Base-by-base conservation (phyloP, 805 yeast genomes). In the Maudiozyma bulderi region DNA sequence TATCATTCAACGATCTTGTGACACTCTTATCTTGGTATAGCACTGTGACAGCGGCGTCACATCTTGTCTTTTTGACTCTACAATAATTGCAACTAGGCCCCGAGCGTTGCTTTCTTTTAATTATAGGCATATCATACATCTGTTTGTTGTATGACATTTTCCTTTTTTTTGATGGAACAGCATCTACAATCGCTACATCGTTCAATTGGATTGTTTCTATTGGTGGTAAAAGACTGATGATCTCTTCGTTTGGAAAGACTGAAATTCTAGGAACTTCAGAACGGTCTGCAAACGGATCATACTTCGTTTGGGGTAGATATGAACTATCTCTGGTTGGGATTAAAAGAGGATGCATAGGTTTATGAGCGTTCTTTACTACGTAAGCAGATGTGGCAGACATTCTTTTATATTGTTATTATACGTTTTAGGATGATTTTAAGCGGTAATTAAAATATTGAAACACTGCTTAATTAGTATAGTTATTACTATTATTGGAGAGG, bases 31-130 rank as follows among this genome's bases (percentile, higher is more conserved):
- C 59, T 47, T 62, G 62, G 37, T 48, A 47, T 13, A 78, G 51
- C 28, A 77, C 68, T 34, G 66, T 62, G 10, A 82, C 77, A 54
- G 74, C 80, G 1, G 90, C 86, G 62, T 83, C 81, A 66, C 91
- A 84, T 64, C 81, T 84, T 50, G 82, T 83, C 60, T 84, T 84
- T 50, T 87, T 73, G 13, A 76, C 59, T 47, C 89, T 71, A 62
- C 91, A 84, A 44, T 76, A 68, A 61, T 84, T 89, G 64, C 91
- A 84, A 40, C 85, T 78, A 3, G 89, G 89, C 0, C 91, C 89
- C 15, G 77, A 70, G 51, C 91, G 68, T 65, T 84, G 90, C 56
- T 88, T 60, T 47, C 65, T 59, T 33, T 46, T 52, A 14, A 8
- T 31, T 20, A 20, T 20, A 9, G 34, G 43, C 38, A 35, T 35